Percentiles rank a stretch among this genome's conserved stretches.
phyloP scores from a whole-genome alignment of 192 early-diverging fungal species.

The Coemansia sp. region DNA sequence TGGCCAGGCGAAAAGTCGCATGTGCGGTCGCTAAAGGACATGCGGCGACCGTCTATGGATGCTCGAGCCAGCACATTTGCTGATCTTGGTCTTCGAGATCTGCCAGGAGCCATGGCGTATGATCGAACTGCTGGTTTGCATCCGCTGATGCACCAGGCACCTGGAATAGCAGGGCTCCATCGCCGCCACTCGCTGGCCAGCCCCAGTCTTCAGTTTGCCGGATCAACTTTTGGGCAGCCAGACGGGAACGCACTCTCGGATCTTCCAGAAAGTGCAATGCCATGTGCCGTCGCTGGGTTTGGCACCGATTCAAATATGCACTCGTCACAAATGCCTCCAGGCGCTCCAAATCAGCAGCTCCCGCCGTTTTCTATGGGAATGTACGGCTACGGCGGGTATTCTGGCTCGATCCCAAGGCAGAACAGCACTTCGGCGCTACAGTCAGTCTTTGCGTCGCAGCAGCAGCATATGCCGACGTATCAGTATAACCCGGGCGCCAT shows the following conservation, averaged over 20 bases:
- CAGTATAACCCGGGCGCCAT: slow-evolving; percentile 1
- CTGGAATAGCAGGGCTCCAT: slow-evolving; percentile 26
- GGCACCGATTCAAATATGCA: slow-evolving; percentile 11
- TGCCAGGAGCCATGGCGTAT: slow-evolving; percentile 19
- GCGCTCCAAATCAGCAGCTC: not conserved
- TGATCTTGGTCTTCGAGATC: slow-evolving; percentile 5
- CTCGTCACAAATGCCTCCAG: slow-evolving; percentile 10
- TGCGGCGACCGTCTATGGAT: slow-evolving; percentile 38
- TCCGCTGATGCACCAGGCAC: slow-evolving; percentile 20
- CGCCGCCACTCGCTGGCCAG: slow-evolving; percentile 46
- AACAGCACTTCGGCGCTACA: slow-evolving; percentile 15
- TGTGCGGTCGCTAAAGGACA: slow-evolving; percentile 40
- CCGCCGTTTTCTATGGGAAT: slow-evolving; percentile 6
- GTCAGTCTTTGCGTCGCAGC: not conserved
- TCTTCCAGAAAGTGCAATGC: slow-evolving; percentile 1
- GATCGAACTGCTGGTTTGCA: slow-evolving; percentile 26
- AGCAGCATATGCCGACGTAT: not conserved
- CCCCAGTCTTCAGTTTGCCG: slow-evolving; percentile 7
- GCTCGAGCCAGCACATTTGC: slow-evolving; percentile 1
- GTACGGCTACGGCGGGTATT: slow-evolving; percentile 8
- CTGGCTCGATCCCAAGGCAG: slow-evolving; percentile 17
- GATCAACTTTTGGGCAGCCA: not conserved
- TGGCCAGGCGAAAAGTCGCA: not conserved
- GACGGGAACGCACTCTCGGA: not conserved
- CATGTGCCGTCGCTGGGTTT: not conserved